These are phyloP conservation scores for Magnaporthiopsis rhizophila DNA, from an alignment of 2,329 filamentous ascomycete genomes.

Conservation along the genomic window DNA sequence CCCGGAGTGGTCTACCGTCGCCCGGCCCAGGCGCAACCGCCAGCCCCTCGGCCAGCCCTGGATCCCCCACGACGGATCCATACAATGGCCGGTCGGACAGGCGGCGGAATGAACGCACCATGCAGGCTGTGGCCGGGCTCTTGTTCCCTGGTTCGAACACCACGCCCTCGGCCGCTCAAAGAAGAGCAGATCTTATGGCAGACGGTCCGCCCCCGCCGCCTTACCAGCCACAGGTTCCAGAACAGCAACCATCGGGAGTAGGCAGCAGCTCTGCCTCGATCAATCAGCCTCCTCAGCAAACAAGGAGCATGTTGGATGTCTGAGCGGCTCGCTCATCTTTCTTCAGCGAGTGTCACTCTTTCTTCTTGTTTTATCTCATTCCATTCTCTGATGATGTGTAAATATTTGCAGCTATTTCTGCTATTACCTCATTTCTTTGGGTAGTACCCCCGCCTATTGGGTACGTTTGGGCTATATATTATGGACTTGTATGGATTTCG, in stretches of 20 bases:
- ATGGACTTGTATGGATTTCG: too few species aligned
- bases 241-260: conserved; percentile 22
- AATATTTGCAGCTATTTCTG: neutral
- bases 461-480: too few species aligned
- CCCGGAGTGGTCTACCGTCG: neutral
- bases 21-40: neutral
- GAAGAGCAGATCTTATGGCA: conserved; percentile 30
- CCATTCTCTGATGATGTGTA: neutral
- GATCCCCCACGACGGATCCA: conserved; percentile 6
- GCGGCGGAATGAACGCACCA: conserved; percentile 34
- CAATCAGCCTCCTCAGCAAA: conserved; percentile 41
- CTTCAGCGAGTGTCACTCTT: too few species aligned
- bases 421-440: neutral
- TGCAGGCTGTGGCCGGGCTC: conserved; percentile 34
- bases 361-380: neutral
- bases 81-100: conserved; percentile 36
- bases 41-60: neutral
- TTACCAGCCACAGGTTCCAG: conserved; percentile 21
- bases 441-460: too few species aligned
- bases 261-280: conserved; percentile 40
- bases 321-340: conserved; percentile 18
- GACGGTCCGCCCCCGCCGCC: conserved; percentile 37
- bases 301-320: conserved; percentile 51
- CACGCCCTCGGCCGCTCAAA: conserved; percentile 22
- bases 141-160: conserved; percentile 37